Evolutionary conservation across 176 grass and related monocot genomes (phyloP), one percentile per base, ranked within the genome.

Genomic region (Oryza glumipatula): DNA sequence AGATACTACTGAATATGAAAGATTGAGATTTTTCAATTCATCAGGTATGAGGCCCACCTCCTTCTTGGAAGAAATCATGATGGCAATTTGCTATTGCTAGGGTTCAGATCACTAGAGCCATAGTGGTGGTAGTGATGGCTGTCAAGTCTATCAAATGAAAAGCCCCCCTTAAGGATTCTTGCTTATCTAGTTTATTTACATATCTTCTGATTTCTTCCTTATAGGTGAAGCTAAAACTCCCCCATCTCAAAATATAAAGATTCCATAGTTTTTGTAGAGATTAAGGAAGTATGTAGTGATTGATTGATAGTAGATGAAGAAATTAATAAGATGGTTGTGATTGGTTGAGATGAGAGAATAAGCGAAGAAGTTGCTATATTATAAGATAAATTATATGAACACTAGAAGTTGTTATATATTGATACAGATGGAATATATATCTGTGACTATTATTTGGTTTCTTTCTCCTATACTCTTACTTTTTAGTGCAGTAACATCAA

Each of bases 61-160:
- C 21, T 81, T 81, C 11, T 65, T 44, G n/a, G 68, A 66, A 43
- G 84, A 82, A 73, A 88, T 82, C 46, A 88, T 88, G 56, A 58
- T 78, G 77, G 60, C 52, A 74, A 51, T 84, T 81, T 76, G 71
- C 71, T 72, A 73, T 65, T 33, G 76, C 70, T 84, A 84, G 85
- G 70, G 76, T 84, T 79, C 76, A 60, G 36, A 26, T 86, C 78
- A 47, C 67, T 88, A 86, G 32, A 51, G 61, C 52, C 76, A 24
- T 88, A 77, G 79, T 86, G 88, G 23, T 84, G 76, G 52, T 67
- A 67, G 44, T 81, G 71, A 91, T 79, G 84, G 88, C 79, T 72
- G 74, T 90, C 88, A 86, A 74, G 71, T 88, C 85, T 38, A 83
- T 86, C 70, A 73, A 74, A 67, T 63, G 71, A 77, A 88, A 85